Conservation (phyloP, 2,329 filamentous ascomycete genomes). For the Neofusicoccum kwambonambiense region DNA sequence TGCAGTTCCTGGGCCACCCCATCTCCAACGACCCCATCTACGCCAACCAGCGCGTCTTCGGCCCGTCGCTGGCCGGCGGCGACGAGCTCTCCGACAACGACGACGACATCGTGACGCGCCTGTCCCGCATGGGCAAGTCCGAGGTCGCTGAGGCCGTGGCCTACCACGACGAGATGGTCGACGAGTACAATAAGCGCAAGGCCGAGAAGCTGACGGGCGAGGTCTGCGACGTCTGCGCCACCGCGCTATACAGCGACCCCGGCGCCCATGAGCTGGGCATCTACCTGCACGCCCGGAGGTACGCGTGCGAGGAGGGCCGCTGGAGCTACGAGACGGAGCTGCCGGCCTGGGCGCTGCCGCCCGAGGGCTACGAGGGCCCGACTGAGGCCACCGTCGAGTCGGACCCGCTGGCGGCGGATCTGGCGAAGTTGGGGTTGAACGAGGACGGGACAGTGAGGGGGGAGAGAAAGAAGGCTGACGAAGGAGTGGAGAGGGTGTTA, state of each 20-base stretch:
- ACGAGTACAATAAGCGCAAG: conserved; percentile 83
- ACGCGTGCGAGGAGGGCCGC: conserved; percentile 75
- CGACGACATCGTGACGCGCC: conserved; percentile 81
- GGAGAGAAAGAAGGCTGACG: not conserved
- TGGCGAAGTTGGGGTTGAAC: conserved; percentile 36
- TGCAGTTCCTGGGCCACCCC: conserved; percentile 91
- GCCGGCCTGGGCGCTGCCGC: conserved; percentile 84
- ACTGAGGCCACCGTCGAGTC: conserved; percentile 58
- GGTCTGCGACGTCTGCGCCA: conserved; percentile 76
- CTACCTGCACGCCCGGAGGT: conserved; percentile 88
- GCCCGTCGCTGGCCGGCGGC: conserved; percentile 68
- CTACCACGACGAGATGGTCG: conserved; percentile 92
- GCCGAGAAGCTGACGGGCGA: conserved; percentile 92
- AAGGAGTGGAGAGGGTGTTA: not conserved
- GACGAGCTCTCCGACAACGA: conserved; percentile 72
- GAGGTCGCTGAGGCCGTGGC: conserved; percentile 87
- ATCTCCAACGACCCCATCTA: conserved; percentile 99
- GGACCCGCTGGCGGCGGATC: conserved; percentile 46
- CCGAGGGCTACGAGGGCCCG: conserved; percentile 68
- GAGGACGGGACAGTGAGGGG: conserved; percentile 8
- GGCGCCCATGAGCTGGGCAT: conserved; percentile 86
- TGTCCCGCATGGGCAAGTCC: conserved; percentile 89
- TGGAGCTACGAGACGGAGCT: conserved; percentile 88
- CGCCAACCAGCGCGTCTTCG: conserved; percentile 90
- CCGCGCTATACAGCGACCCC: conserved; percentile 89